phyloP scores from a whole-genome alignment of 768 basidiomycete genomes.

The Tylopilus vinaceipallidus region DNA sequence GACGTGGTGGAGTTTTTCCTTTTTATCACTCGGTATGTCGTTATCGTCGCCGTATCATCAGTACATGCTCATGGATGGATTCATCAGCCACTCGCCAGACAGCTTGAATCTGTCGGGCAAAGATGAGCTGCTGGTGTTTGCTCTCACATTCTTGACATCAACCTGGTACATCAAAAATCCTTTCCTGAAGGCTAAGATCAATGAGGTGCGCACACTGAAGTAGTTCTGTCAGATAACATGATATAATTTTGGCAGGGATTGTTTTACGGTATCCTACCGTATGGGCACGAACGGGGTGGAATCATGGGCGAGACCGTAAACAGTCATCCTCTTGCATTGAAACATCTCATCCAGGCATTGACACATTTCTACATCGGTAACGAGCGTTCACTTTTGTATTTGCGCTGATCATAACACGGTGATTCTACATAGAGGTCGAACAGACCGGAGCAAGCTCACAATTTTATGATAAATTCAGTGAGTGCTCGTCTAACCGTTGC shows the following conservation, averaged over 20 bases:
- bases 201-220: slow-evolving; percentile 74
- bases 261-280: slow-evolving; percentile 69
- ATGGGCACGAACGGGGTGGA: slow-evolving; percentile 63
- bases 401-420: background rate
- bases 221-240: no score
- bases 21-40: slow-evolving; percentile 74
- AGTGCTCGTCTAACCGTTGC: slow-evolving; percentile 30
- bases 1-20: slow-evolving; percentile 89
- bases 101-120: slow-evolving; percentile 84
- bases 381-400: slow-evolving; percentile 17
- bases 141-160: slow-evolving; percentile 86
- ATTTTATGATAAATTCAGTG: slow-evolving; percentile 98
- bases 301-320: slow-evolving; percentile 83
- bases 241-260: slow-evolving; percentile 50
- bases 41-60: background rate
- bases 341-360: slow-evolving; percentile 86
- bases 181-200: slow-evolving; percentile 94
- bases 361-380: slow-evolving; percentile 94
- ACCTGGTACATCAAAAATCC: slow-evolving; percentile 99
- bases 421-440: slow-evolving; percentile 74
- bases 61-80: background rate
- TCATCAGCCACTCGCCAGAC: slow-evolving; percentile 61
- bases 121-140: slow-evolving; percentile 82
- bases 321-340: slow-evolving; percentile 78
- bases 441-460: slow-evolving; percentile 96